phyloP scores from a whole-genome alignment of 495 filamentous ascomycete genomes.

The Aspergillus mulundensis region DNA sequence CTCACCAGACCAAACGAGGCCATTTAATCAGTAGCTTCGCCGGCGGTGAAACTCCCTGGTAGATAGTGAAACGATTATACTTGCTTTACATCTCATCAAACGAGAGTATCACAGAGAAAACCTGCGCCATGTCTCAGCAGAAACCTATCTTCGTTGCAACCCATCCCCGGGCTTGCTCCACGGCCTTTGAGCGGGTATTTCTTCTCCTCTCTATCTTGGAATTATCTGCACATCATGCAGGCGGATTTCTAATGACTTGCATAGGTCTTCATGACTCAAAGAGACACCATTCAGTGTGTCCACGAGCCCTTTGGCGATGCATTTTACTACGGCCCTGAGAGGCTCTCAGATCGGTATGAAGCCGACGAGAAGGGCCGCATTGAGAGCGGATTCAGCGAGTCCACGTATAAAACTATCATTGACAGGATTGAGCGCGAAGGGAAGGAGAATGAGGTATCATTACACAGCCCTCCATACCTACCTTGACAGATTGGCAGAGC shows the following conservation, averaged over 20 bases:
- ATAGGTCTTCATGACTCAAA: slow-evolving; percentile 93
- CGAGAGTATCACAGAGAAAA: neutral
- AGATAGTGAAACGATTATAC: slow-evolving; percentile 8
- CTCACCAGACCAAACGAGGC: neutral
- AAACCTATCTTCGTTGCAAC: slow-evolving; percentile 90
- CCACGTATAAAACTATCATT: slow-evolving; percentile 73
- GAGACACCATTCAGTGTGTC: slow-evolving; percentile 70
- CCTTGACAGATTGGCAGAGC: slow-evolving; percentile 18
- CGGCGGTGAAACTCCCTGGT: slow-evolving; percentile 23
- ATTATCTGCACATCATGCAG: neutral
- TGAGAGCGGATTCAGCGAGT: slow-evolving; percentile 69
- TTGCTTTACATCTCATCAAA: neutral
- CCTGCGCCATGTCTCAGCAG: slow-evolving; percentile 29
- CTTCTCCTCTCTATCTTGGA: neutral
- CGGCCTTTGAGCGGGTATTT: slow-evolving; percentile 86
- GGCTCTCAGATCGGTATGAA: slow-evolving; percentile 70
- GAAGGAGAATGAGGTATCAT: slow-evolving; percentile 45
- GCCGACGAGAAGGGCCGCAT: slow-evolving; percentile 64
- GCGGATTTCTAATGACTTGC: neutral
- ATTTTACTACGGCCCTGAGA: slow-evolving; percentile 91
- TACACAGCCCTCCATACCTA: neutral
- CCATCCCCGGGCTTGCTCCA: slow-evolving; percentile 90
- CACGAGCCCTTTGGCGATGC: slow-evolving; percentile 97
- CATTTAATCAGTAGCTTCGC: slow-evolving; percentile 12
- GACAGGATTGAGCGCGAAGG: slow-evolving; percentile 63